Evolutionary conservation across 805 yeast genomes (phyloP), one percentile per base, ranked within the genome.

Genomic region (Ogataea chonburiensis): DNA sequence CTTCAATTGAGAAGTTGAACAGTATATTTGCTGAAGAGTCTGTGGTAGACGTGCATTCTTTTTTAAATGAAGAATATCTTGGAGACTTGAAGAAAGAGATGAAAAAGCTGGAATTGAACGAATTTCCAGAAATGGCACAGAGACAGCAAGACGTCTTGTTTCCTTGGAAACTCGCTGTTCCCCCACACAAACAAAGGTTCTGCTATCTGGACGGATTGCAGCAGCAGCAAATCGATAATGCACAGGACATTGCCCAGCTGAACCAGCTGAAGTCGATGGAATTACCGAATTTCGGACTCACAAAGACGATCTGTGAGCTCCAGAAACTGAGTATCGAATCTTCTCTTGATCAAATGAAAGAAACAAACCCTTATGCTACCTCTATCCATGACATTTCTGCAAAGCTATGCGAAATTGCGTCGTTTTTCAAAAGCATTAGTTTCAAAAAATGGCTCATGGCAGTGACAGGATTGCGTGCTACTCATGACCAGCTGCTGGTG

Each of bases 81-180:
- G 49, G 47, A 0, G 38, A 50, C 0, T 61, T 87, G 41, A 67
- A 68, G 31, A 61, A 64, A 10, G 50, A 64, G 6, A 68, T 85
- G 32, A 70, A 82, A 49, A 59, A 62, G 12, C 66, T 66, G 5
- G 96, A 86, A 53, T 66, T 87, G 12, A 76, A 82, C 30, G 70
- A 68, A 34, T 50, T 34, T 29, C 66, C 66, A 10, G 61, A 66
- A 19, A 74, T 78, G 54, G 95, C 96, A 4, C 62, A 63, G 22
- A 60, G 53, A 1, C 70, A 81, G 10, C 50, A 58, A 2, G 84
- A 84, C 17, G 75, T 85, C 1, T 35, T 55, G 7, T 66, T 59
- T 31, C 96, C 96, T 6, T 93, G 98, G 98, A 80, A 82, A 44
- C 70, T 88, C 25, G 93, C 97, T 1, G 75, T 83, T 31, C 98